phyloP scores from a whole-genome alignment of 2,329 filamentous ascomycete species.

The Aspergillus bombycis region DNA sequence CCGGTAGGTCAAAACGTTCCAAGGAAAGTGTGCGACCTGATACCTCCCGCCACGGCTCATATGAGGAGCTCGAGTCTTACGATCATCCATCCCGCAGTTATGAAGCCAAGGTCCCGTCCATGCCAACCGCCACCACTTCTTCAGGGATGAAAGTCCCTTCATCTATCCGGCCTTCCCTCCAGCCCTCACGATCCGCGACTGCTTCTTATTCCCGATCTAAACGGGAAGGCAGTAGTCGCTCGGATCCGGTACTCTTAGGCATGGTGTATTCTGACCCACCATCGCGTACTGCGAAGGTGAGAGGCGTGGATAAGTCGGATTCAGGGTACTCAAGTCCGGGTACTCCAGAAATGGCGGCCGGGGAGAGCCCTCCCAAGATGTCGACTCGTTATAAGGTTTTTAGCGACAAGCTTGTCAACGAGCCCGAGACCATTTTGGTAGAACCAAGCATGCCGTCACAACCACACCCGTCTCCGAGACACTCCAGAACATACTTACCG shows the following conservation, averaged over 20 bases:
- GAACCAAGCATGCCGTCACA: conserved; percentile 28
- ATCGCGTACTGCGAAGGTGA: conserved; percentile 40
- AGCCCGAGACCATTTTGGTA: conserved; percentile 32
- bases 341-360: conserved; percentile 44
- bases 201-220: conserved; percentile 35
- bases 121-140: conserved; percentile 41
- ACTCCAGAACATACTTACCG: conserved; percentile 33
- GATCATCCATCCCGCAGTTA: conserved; percentile 21
- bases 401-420: conserved; percentile 27
- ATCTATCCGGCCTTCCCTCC: conserved; percentile 33
- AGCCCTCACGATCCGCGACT: conserved; percentile 35
- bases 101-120: conserved; percentile 35
- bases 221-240: conserved; percentile 32
- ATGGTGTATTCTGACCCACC: conserved; percentile 32
- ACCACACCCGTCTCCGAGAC: conserved; percentile 27
- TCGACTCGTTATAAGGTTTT: conserved; percentile 38
- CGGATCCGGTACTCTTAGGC: conserved; percentile 29
- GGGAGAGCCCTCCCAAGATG: conserved; percentile 37
- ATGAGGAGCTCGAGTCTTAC: conserved; percentile 32
- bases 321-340: conserved; percentile 51
- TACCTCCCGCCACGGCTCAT: conserved; percentile 36
- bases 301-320: conserved; percentile 42
- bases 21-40: conserved; percentile 27
- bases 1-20: conserved; percentile 35
- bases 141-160: conserved; percentile 34